These are phyloP conservation scores for Amaranthus cruentus DNA, from an alignment of 148 eudicot genomes.

Conservation along the genomic window DNA sequence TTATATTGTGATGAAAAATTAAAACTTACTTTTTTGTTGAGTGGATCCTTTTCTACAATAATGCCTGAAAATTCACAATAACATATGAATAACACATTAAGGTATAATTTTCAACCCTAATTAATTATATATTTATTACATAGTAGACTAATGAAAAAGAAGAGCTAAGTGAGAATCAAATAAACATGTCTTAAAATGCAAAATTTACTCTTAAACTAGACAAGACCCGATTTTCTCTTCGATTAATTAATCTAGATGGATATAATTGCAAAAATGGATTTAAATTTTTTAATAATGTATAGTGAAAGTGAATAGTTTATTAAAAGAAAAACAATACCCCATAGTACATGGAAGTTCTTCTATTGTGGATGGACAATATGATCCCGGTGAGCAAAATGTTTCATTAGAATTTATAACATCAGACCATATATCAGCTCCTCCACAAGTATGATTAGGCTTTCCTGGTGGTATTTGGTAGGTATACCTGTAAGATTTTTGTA, in stretches of 20 bases:
- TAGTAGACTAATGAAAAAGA: no score
- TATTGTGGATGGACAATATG: constrained; percentile 72
- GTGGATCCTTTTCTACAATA: constrained; percentile 87
- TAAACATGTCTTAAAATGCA: no score
- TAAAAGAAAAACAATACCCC: constrained; percentile 45
- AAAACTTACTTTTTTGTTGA: constrained; percentile 44
- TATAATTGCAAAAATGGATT: no score
- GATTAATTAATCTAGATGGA: no score
- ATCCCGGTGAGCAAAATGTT: constrained; percentile 80
- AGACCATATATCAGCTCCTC: constrained; percentile 92
- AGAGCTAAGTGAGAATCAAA: no score
- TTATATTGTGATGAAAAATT: not conserved
- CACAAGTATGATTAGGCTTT: constrained; percentile 69
- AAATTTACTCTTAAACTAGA: no score
- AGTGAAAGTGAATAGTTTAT: not conserved
- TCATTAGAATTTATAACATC: constrained; percentile 50
- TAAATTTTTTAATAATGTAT: no score
- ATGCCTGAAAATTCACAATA: constrained; percentile 44
- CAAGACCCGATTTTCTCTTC: no score
- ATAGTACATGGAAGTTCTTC: constrained; percentile 44
- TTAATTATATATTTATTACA: no score
- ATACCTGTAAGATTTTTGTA: constrained; percentile 53
- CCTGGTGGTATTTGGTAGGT: constrained; percentile 81
- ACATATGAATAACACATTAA: constrained; percentile 9
- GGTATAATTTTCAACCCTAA: not conserved